Conservation (phyloP, 805 yeast genomes). For the Candida patagonica region DNA sequence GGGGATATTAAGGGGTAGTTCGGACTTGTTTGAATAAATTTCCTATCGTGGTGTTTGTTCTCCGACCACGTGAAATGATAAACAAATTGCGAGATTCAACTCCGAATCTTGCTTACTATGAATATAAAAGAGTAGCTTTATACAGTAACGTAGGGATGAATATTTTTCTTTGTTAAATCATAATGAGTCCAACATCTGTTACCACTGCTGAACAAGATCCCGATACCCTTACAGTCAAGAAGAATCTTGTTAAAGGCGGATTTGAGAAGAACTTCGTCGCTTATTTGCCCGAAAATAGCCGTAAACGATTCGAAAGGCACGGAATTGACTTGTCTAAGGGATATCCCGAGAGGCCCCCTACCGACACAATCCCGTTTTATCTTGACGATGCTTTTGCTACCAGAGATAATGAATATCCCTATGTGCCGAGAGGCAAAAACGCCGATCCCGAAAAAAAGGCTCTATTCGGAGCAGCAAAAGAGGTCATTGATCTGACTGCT, state of each 20-base stretch:
- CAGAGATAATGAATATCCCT: slow-evolving; percentile 24
- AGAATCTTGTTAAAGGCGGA: not conserved
- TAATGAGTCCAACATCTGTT: not conserved
- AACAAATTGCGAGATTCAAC: not conserved
- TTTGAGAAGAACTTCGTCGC: not conserved
- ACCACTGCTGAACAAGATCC: not conserved
- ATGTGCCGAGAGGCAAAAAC: slow-evolving; percentile 29
- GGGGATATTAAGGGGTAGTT: no score
- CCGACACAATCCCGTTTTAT: slow-evolving; percentile 28
- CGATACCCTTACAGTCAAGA: not conserved
- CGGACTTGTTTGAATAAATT: no score
- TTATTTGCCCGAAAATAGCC: slow-evolving; percentile 21
- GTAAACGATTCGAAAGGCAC: slow-evolving; percentile 26
- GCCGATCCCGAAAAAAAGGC: slow-evolving; percentile 34
- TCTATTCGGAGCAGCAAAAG: slow-evolving; percentile 32
- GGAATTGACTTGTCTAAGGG: slow-evolving; percentile 32
- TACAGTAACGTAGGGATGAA: no score
- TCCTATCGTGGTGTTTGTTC: not conserved
- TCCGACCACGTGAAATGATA: slow-evolving; percentile 2
- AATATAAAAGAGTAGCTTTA: slow-evolving; percentile 1
- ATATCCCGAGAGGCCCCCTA: slow-evolving; percentile 32
- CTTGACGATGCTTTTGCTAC: slow-evolving; percentile 33
- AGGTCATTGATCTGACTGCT: slow-evolving; percentile 10
- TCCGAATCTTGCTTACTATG: not conserved
- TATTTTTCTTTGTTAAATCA: no score